A percentile compares a stretch with the other conserved stretches of the same genome.
These are phyloP conservation scores for Cicer yamashitae DNA, from an alignment of 306 rosid genomes.

Conservation along the genomic window DNA sequence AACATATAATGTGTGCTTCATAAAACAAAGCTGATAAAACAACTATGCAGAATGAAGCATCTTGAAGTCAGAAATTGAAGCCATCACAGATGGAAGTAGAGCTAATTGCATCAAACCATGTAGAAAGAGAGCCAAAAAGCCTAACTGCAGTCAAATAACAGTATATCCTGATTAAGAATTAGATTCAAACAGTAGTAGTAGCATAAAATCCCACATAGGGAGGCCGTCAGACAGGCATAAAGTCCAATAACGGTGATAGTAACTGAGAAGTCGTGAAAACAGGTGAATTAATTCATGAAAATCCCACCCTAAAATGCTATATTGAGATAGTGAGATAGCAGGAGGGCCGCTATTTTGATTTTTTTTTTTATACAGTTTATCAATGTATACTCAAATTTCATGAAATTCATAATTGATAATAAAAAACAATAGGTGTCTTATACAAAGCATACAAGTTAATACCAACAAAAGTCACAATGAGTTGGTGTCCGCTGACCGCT, in stretches of 20 bases:
- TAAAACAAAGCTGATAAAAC: neutral
- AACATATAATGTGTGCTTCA: neutral
- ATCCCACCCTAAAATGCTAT: neutral
- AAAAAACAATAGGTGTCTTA: neutral
- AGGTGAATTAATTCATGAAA: neutral
- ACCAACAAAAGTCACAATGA: neutral
- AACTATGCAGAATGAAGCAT: neutral
- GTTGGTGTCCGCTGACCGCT: neutral
- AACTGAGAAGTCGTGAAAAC: neutral
- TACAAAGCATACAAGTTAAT: neutral
- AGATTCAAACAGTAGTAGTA: neutral
- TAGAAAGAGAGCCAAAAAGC: neutral
- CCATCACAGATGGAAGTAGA: neutral
- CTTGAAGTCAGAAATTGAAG: neutral
- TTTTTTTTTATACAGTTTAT: no score
- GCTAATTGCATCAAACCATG: neutral
- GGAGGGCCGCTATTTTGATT: neutral
- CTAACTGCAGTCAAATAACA: neutral
- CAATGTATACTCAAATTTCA: neutral
- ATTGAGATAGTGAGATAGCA: neutral
- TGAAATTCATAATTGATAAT: neutral
- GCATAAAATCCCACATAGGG: neutral
- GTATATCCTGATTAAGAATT: neutral
- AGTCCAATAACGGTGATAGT: neutral
- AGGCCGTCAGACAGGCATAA: neutral